phyloP scores from a whole-genome alignment of 2,329 filamentous ascomycete genomes.

The Lecanosticta acicola region DNA sequence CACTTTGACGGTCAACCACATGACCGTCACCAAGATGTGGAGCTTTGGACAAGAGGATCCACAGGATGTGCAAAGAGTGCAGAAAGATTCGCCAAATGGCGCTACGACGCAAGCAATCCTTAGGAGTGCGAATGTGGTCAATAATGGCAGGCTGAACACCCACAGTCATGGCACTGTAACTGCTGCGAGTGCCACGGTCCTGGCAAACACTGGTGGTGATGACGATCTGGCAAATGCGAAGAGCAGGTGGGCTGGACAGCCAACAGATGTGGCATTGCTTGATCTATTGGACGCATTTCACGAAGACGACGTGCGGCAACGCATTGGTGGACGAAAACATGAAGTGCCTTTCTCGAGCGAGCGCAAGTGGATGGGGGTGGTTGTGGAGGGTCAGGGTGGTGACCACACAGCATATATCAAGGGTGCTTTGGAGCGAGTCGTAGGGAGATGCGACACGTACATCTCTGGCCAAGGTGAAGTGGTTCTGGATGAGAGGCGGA shows the following conservation, averaged over 20 bases:
- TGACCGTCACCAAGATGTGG: slow-evolving; percentile 97
- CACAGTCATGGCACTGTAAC: slow-evolving; percentile 51
- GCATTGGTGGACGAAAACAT: slow-evolving; percentile 71
- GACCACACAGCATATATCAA: slow-evolving; percentile 91
- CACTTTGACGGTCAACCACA: slow-evolving; percentile 93
- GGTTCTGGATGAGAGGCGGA: slow-evolving; percentile 69
- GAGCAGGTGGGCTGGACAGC: slow-evolving; percentile 93
- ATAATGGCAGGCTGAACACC: slow-evolving; percentile 78
- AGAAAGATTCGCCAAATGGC: slow-evolving; percentile 54
- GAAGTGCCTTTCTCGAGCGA: slow-evolving; percentile 97
- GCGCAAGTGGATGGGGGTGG: slow-evolving; percentile 98
- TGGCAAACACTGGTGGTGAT: slow-evolving; percentile 74
- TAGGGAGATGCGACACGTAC: slow-evolving; percentile 85
- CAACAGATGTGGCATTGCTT: slow-evolving; percentile 94
- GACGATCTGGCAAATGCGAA: slow-evolving; percentile 55
- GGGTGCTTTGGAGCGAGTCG: slow-evolving; percentile 80
- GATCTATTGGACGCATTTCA: slow-evolving; percentile 86
- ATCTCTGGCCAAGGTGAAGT: slow-evolving; percentile 83
- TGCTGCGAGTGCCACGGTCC: slow-evolving; percentile 66
- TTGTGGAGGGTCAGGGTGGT: slow-evolving; percentile 58
- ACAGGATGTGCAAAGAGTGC: slow-evolving; percentile 53
- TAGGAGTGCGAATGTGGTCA: slow-evolving; percentile 91
- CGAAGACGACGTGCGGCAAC: slow-evolving; percentile 84
- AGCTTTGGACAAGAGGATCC: slow-evolving; percentile 63
- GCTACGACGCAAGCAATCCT: slow-evolving; percentile 73